Conservation (phyloP, 768 basidiomycete species). For the Trametes maxima region DNA sequence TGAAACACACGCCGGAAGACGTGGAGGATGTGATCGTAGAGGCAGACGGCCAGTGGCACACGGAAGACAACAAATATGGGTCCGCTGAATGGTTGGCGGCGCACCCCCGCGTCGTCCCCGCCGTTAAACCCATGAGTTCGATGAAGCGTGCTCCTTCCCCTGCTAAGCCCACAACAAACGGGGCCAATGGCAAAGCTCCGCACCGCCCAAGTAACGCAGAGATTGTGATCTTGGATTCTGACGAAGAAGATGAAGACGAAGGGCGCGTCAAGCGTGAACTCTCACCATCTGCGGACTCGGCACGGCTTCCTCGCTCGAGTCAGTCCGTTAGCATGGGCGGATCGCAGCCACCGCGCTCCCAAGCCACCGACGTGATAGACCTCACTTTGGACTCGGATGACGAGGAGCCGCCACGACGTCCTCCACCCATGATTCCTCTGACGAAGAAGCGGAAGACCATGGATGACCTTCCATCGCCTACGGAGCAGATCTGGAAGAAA, state of each 20-base stretch:
- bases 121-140: constrained; percentile 18
- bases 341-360: constrained; percentile 32
- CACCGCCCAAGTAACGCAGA: constrained; percentile 50
- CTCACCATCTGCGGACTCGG: constrained; percentile 56
- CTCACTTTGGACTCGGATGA: constrained; percentile 82
- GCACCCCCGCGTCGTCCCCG: constrained; percentile 38
- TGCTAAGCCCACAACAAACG: constrained; percentile 25
- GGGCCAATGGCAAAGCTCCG: constrained; percentile 41
- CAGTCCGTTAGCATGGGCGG: constrained; percentile 6
- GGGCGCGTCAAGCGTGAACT: constrained; percentile 75
- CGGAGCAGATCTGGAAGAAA: constrained; percentile 80
- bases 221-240: constrained; percentile 70
- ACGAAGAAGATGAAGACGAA: constrained; percentile 69
- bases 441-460: constrained; percentile 62
- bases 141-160: constrained; percentile 27
- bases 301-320: constrained; percentile 10
- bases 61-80: constrained; percentile 81
- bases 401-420: constrained; percentile 45
- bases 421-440: constrained; percentile 29
- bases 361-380: constrained; percentile 70
- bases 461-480: constrained; percentile 54
- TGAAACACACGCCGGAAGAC: constrained; percentile 72
- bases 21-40: constrained; percentile 95
- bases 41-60: constrained; percentile 96
- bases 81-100: constrained; percentile 69